Base-by-base conservation (phyloP, 805 yeast genomes). In the Yarrowia sp. region DNA sequence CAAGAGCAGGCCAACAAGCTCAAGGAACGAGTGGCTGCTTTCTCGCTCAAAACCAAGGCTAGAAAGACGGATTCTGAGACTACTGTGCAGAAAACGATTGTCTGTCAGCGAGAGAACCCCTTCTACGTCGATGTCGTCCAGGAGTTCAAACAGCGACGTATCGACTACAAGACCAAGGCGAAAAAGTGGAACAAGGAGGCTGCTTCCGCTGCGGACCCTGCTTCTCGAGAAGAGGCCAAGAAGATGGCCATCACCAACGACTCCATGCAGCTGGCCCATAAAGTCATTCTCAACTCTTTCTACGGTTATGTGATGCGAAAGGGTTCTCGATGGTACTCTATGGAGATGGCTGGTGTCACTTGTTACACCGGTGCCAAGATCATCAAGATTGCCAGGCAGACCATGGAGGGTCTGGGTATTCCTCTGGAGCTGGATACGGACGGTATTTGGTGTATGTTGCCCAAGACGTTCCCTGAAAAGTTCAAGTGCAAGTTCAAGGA, bases 281-380 rank as follows among this genome's bases (percentile, higher is more conserved):
- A 95, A 73, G 98, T 93, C 73, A 95, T 95, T 77, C 81, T 95
- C 71, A 95, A 95, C 73, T 93, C 98, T 0, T 95, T 95, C 74
- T 95, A 95, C 72, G 99, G 99, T 58, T 95, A 95, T 72, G 99
- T 95, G 13, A 95, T 95, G 99, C 84, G 99, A 76, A 95, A 95
- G 72, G 99, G 99, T 43, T 95, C 99, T 0, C 83, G 99, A 67
- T 95, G 99, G 99, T 95, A 92, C 72, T 95, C 99, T 0, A 92
- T 95, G 95, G 99, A 95, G 75, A 95, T 96, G 99, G 99, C 99
- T 0, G 99, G 99, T 68, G 95, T 95, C 17, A 95, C 99, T 0
- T 96, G 99, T 81, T 81, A 92, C 57, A 95, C 99, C 0, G 99
- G 99, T 63, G 97, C 99, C 0, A 91, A 96, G 0, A 95, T 95